Percentiles rank a stretch among this genome's conserved stretches.
phyloP scores from a whole-genome alignment of 805 yeast species.

The Lipomyces kockii region DNA sequence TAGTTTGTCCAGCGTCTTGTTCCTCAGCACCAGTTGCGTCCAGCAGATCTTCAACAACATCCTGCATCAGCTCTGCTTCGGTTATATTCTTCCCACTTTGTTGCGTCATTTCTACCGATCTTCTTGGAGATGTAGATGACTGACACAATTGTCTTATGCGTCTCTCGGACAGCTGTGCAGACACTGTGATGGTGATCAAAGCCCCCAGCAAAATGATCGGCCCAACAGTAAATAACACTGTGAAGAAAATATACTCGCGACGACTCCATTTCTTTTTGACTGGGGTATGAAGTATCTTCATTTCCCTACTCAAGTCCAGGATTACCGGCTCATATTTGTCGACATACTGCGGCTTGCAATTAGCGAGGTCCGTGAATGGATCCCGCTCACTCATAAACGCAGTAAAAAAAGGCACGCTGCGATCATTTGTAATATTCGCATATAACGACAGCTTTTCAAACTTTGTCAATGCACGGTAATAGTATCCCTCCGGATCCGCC shows the following conservation, averaged over 20 bases:
- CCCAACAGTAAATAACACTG: constrained; percentile 28
- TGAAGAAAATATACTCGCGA: constrained; percentile 16
- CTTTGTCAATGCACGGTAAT: constrained; percentile 56
- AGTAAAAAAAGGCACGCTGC: constrained; percentile 87
- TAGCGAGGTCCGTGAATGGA: constrained; percentile 62
- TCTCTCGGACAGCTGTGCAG: constrained; percentile 24
- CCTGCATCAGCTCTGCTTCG: constrained; percentile 30
- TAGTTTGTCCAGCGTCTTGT: neutral
- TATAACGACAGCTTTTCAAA: constrained; percentile 65
- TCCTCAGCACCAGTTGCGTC: constrained; percentile 11
- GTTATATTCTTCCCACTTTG: constrained; percentile 8
- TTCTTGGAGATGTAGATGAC: neutral
- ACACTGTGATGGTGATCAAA: constrained; percentile 14
- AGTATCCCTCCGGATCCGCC: constrained; percentile 57
- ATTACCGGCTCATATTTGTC: constrained; percentile 16
- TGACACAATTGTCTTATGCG: constrained; percentile 5
- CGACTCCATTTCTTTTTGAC: constrained; percentile 10
- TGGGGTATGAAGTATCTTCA: constrained; percentile 10
- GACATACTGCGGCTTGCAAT: constrained; percentile 19
- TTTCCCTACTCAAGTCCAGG: constrained; percentile 21
- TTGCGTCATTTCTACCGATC: neutral
- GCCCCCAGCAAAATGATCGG: constrained; percentile 26
- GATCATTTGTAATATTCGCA: constrained; percentile 80
- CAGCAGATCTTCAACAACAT: constrained; percentile 33
- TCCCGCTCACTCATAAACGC: constrained; percentile 72